Percentiles rank a stretch among this genome's conserved stretches.
These are phyloP conservation scores for Botryotinia calthae DNA, from an alignment of 2,329 filamentous ascomycete genomes.

Conservation along the genomic window DNA sequence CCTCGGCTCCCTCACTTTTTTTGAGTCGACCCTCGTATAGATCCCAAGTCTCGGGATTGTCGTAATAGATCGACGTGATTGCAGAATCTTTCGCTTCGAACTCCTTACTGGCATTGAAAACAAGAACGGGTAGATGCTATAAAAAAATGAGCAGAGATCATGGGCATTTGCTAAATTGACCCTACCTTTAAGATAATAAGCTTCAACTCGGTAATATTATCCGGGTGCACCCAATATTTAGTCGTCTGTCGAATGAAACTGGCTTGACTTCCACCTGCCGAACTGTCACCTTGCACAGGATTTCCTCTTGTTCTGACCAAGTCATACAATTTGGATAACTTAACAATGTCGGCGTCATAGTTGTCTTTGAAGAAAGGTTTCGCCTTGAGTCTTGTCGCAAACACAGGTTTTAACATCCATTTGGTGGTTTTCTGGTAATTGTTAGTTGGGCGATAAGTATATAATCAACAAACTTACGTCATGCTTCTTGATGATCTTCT, in stretches of 20 bases:
- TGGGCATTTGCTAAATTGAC: not conserved
- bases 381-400: slow-evolving; percentile 87
- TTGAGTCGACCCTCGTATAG: slow-evolving; percentile 91
- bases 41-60: slow-evolving; percentile 92
- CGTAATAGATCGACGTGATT: slow-evolving; percentile 98
- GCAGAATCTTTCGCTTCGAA: slow-evolving; percentile 88
- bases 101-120: slow-evolving; percentile 97
- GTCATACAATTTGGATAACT: slow-evolving; percentile 93
- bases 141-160: slow-evolving; percentile 27
- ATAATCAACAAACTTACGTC: slow-evolving; percentile 59
- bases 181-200: slow-evolving; percentile 84
- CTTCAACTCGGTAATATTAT: slow-evolving; percentile 98
- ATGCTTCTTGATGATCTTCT: slow-evolving; percentile 99
- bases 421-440: slow-evolving; percentile 76
- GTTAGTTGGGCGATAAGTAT: slow-evolving; percentile 22
- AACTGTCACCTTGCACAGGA: slow-evolving; percentile 85
- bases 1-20: slow-evolving; percentile 97
- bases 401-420: slow-evolving; percentile 93
- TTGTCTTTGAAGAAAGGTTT: slow-evolving; percentile 99
- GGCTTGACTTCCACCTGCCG: slow-evolving; percentile 87
- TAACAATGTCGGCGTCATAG: slow-evolving; percentile 92
- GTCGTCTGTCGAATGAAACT: slow-evolving; percentile 97
- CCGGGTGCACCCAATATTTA: slow-evolving; percentile 98
- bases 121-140: slow-evolving; percentile 86
- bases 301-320: slow-evolving; percentile 89